Evolutionary conservation across 31 red algal genomes (phyloP), one percentile per base, ranked within the genome.

Genomic region (Porphyra umbilicalis): DNA sequence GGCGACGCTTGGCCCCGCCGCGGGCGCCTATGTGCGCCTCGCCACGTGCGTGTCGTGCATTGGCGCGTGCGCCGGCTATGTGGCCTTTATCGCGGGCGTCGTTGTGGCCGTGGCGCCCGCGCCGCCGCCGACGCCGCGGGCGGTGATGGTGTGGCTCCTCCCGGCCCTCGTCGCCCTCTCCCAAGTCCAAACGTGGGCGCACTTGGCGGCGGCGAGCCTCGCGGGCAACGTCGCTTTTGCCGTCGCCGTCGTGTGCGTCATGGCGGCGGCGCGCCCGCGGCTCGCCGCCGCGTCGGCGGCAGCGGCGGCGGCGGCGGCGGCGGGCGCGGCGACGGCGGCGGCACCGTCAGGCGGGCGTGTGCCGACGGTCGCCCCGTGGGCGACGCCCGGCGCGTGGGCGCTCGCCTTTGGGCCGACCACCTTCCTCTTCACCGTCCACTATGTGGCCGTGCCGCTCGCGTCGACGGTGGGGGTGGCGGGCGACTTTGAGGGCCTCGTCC

Each of bases 11-110:
- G 80, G 80, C 39, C 80, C 31, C 57, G 15, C 32, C 33, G 32
- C 34, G 36, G 33, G 42, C 30, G 36, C 35, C 8, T 34, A 34
- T 16, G 80, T 82, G 14, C 39, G 36, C 30, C 33, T 74, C 2
- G 80, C 80, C 2, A 82, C 80, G 80, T 38, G 39, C 57, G 32
- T 82, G 8, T 82, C 80, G 36, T 82, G 80, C 36, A 15, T 82
- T 29, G 33, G 33, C 1, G 80, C 80, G 57, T 82, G 80, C 32
- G 80, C 80, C 33, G 80, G 80, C 13, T 82, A 82, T 16, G 39
- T 82, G 1, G 57, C 80, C 29, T 82, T 82, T 82, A 82, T 82
- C 35, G 33, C 42, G 9, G 80, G 80, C 57, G 33, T 82, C 15
- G 30, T 82, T 34, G 39, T 34, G 4, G 80, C 32, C 15, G 32